Evolutionary conservation across 163 green algal genomes (phyloP), one percentile per base, ranked within the genome.

Genomic region (Chlamydomonas reinhardtii): DNA sequence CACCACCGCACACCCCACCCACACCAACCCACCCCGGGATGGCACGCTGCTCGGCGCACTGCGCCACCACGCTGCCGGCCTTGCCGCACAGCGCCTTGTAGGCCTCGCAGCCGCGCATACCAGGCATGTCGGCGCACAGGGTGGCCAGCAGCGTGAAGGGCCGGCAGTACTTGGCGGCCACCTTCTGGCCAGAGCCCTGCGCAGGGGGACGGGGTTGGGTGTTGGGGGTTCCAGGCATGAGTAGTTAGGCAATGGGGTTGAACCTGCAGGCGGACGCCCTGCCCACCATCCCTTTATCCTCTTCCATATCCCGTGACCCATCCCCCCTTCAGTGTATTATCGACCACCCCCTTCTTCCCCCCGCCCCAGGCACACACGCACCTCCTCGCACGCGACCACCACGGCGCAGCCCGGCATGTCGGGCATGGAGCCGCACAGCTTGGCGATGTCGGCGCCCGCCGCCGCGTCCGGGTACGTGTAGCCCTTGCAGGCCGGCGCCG

Each of bases 41-140:
- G 0, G 78, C 39, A 4, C 71, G 56, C 65, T 80, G 43, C n/a
- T 79, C 43, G 2, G 52, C 52, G 73, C 86, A 90, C 78, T 90
- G 86, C 34, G 39, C 32, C 72, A 90, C 79, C 64, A 87, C 78
- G 64, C 48, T 76, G 48, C 73, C 73, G 34, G 31, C 14, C 83
- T 76, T 83, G 14, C 31, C 52, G 78, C 86, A 90, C 65, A 90
- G 79, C 65, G 35, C 43, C 72, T 80, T 90, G 78, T 90, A 90
- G 65, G 27, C 70, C 37, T 84, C 73, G 86, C 86, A 90, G 64
- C 78, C 78, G 2, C 37, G 34, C 86, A 90, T 90, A 52, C 71
- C 66, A 5, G 78, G 78, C 86, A 90, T 90, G 73, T 90, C 86
- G n/a, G 62, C 48, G 43, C 86, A 90, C 52, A 90, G 73, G 14